Evolutionary conservation across 176 grass and related monocot species (phyloP).

Genomic region (Oryza meyeriana): DNA sequence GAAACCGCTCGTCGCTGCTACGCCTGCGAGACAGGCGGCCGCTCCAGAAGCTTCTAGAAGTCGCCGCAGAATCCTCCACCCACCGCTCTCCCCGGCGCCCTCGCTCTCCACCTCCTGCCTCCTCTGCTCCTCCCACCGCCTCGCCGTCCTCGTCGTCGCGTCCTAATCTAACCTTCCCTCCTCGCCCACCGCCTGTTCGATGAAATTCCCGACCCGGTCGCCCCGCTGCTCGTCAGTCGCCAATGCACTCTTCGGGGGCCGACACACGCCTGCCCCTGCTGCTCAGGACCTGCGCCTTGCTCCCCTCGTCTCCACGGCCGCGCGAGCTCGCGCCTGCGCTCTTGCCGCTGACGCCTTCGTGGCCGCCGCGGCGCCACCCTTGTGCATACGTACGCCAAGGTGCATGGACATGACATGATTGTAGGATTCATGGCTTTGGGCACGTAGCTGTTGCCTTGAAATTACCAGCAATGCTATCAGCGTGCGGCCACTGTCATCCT

Average conservation of each 20-base stretch:
- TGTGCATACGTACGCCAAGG: conserved; percentile 60
- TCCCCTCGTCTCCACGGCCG: conserved; percentile 47
- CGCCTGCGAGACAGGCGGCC: conserved; percentile 1
- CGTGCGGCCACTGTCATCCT: too few relatives aligned
- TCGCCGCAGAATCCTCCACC: background rate
- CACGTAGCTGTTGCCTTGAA: too few relatives aligned
- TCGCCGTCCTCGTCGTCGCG: conserved; percentile 23
- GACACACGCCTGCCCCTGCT: conserved; percentile 48
- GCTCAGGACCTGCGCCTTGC: conserved; percentile 46
- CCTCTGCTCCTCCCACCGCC: conserved; percentile 39
- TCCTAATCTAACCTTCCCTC: conserved; percentile 5
- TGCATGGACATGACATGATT: conserved; percentile 44
- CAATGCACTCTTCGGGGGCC: conserved; percentile 64
- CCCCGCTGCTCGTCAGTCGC: conserved; percentile 30
- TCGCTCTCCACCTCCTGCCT: conserved; percentile 31
- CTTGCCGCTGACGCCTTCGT: conserved; percentile 56
- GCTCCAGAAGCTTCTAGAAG: conserved; percentile 46
- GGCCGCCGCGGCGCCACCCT: conserved; percentile 36
- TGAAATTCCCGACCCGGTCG: conserved; percentile 49
- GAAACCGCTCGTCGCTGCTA: background rate
- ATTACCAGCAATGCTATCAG: too few relatives aligned
- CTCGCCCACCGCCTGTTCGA: conserved; percentile 55
- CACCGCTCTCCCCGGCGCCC: background rate
- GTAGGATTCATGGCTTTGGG: too few relatives aligned
- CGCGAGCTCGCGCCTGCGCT: conserved; percentile 33